Evolutionary conservation across 768 basidiomycete species (phyloP).

Genomic region (Pulveroboletus sp.): DNA sequence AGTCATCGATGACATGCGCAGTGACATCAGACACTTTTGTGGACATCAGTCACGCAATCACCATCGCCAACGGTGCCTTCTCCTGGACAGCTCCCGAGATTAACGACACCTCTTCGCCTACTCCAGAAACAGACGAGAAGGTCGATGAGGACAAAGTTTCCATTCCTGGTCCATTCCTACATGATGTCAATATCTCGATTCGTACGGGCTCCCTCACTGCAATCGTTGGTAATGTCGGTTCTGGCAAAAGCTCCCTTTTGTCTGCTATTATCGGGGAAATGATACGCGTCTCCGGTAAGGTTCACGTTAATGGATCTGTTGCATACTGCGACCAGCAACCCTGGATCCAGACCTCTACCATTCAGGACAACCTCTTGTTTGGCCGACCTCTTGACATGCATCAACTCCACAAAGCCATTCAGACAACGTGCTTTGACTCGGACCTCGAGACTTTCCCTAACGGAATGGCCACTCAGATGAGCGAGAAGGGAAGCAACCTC

Average conservation of each 20-base stretch:
- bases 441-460: constrained; percentile 28
- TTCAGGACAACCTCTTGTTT: constrained; percentile 32
- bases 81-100: constrained; percentile 22
- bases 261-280: constrained; percentile 31
- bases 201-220: constrained; percentile 23
- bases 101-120: neutral
- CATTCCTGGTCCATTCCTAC: constrained; percentile 15
- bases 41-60: constrained; percentile 18
- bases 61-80: constrained; percentile 19
- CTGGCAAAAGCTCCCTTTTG: constrained; percentile 28
- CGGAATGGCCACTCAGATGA: constrained; percentile 40
- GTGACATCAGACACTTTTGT: neutral
- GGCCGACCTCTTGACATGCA: constrained; percentile 26
- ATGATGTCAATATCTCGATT: constrained; percentile 20
- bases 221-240: constrained; percentile 26
- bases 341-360: constrained; percentile 29
- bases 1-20: constrained; percentile 3
- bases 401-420: constrained; percentile 26
- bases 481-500: constrained; percentile 43
- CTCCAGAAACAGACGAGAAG: neutral
- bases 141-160: constrained; percentile 7
- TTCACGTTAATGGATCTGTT: constrained; percentile 22
- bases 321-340: constrained; percentile 33
- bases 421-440: constrained; percentile 27
- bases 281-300: constrained; percentile 24